These are phyloP conservation scores for Cinnamomum chago DNA, from an alignment of 164 flowering plant species.

Conservation along the genomic window DNA sequence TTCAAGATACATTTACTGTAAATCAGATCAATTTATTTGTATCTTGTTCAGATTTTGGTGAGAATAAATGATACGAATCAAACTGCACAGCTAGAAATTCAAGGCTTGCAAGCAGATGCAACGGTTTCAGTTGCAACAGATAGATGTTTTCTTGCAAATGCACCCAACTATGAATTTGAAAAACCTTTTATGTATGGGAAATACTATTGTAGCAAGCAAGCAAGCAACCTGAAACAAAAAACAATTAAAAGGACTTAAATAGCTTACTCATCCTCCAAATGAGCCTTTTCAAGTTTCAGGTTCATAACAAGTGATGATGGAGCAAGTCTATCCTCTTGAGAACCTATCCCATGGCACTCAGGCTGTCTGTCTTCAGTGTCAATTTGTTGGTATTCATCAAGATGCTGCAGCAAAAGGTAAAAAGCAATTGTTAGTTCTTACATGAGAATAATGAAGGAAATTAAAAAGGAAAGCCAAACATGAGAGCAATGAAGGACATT, in stretches of 20 bases:
- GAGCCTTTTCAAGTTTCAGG: conserved; percentile 64
- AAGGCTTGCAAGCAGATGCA: no score
- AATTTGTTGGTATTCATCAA: conserved; percentile 37
- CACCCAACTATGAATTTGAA: no score
- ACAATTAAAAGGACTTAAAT: not conserved
- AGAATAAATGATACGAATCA: no score
- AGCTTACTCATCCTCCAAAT: conserved; percentile 52
- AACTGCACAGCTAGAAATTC: no score
- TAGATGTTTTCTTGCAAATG: no score
- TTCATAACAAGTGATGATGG: conserved; percentile 70
- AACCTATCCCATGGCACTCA: conserved; percentile 26
- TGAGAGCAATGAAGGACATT: no score
- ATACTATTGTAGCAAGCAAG: not conserved
- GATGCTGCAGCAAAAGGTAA: conserved; percentile 36
- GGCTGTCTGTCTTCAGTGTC: conserved; percentile 28
- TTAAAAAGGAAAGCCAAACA: not conserved
- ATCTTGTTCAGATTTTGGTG: not conserved
- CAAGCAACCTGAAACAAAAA: not conserved
- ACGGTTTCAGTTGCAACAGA: no score
- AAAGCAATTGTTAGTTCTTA: conserved; percentile 4
- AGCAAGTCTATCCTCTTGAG: conserved; percentile 46
- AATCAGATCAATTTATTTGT: not conserved
- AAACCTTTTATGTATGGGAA: not conserved
- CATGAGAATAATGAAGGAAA: not conserved
- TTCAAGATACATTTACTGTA: not conserved